phyloP scores from a whole-genome alignment of 331 rosid species.

The Arachis monticola region DNA sequence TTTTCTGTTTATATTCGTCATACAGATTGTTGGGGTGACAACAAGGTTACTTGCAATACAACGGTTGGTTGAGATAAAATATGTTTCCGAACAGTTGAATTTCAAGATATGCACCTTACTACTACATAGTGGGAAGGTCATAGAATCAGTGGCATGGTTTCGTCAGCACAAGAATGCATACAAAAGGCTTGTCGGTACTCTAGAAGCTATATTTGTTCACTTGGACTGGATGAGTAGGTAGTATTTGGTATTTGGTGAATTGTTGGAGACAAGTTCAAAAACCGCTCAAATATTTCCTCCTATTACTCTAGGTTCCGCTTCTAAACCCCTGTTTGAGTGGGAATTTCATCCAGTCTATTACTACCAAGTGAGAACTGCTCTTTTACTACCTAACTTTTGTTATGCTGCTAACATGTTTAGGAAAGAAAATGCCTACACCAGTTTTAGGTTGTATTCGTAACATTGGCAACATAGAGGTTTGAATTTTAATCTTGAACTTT shows the following conservation, averaged over 20 bases:
- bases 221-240: slow-evolving; percentile 99
- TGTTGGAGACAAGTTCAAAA: slow-evolving; percentile 81
- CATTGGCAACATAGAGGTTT: slow-evolving; percentile 10
- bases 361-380: slow-evolving; percentile 65
- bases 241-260: slow-evolving; percentile 89
- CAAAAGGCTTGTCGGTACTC: slow-evolving; percentile 72
- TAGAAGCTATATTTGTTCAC: slow-evolving; percentile 85
- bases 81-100: slow-evolving; percentile 79
- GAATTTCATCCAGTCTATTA: slow-evolving; percentile 83
- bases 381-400: slow-evolving; percentile 36
- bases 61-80: slow-evolving; percentile 86
- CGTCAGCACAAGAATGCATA: slow-evolving; percentile 77
- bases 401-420: slow-evolving; percentile 23
- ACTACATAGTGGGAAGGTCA: slow-evolving; percentile 91
- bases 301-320: slow-evolving; percentile 50
- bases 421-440: slow-evolving; percentile 24
- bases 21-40: slow-evolving; percentile 82
- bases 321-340: slow-evolving; percentile 84
- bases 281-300: slow-evolving; percentile 58
- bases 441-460: slow-evolving; percentile 16
- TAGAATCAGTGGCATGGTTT: slow-evolving; percentile 86
- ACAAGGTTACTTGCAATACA: slow-evolving; percentile 79
- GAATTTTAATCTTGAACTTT: slow-evolving; percentile 6
- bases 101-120: slow-evolving; percentile 87
- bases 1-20: slow-evolving; percentile 34